phyloP scores from a whole-genome alignment of 116 monocot species.

The Phalaenopsis hybrid region DNA sequence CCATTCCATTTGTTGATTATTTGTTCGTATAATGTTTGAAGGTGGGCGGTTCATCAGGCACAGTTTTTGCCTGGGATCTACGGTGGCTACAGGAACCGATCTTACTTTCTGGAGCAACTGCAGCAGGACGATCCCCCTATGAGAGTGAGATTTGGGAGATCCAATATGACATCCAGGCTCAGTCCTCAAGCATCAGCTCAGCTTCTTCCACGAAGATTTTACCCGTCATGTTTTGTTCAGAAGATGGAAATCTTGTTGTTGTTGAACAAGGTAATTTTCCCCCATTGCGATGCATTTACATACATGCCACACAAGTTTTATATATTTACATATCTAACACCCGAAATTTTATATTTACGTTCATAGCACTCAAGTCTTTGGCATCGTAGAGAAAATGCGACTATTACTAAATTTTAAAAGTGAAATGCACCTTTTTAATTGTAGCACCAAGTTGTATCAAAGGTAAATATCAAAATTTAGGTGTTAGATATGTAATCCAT shows the following conservation, averaged over 20 bases:
- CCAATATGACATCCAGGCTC: slow-evolving; percentile 58
- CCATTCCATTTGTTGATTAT: background rate
- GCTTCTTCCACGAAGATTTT: slow-evolving; percentile 45
- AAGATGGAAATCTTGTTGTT: slow-evolving; percentile 83
- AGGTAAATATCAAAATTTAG: too few relatives aligned
- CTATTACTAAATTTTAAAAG: too few relatives aligned
- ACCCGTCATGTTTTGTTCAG: slow-evolving; percentile 87
- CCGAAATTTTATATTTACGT: too few relatives aligned
- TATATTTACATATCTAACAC: too few relatives aligned
- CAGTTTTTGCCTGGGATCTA: slow-evolving; percentile 92
- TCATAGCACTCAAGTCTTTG: too few relatives aligned
- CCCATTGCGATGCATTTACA: background rate
- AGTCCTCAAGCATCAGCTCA: slow-evolving; percentile 34
- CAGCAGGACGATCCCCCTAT: slow-evolving; percentile 30
- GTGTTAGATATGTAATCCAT: too few relatives aligned
- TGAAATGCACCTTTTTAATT: too few relatives aligned
- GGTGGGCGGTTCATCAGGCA: slow-evolving; percentile 84
- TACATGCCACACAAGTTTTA: too few relatives aligned
- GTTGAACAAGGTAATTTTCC: slow-evolving; percentile 63
- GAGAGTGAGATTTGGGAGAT: slow-evolving; percentile 98
- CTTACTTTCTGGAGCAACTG: slow-evolving; percentile 48
- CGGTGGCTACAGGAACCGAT: slow-evolving; percentile 78
- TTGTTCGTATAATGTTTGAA: slow-evolving; percentile 27
- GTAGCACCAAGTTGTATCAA: too few relatives aligned
- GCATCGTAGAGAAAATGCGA: too few relatives aligned